A percentile compares a stretch with the other conserved stretches of the same genome.
Conservation (phyloP, 2,329 filamentous ascomycete genomes). For the Zymoseptoria crescenta region DNA sequence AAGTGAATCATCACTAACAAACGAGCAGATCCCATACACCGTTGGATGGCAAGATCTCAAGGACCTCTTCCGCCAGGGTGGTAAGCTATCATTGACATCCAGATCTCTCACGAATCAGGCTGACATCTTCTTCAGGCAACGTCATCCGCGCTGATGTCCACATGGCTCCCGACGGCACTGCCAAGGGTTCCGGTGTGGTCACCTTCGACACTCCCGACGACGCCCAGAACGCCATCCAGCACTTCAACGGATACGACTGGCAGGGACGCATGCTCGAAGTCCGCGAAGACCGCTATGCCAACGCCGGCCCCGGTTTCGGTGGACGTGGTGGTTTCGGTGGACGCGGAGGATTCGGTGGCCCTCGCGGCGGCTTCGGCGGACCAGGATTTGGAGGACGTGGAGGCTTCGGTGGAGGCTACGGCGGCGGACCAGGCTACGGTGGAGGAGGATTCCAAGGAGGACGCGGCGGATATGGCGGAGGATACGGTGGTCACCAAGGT, state of each 20-base stretch:
- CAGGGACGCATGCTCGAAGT: slow-evolving; percentile 90
- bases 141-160: slow-evolving; percentile 96
- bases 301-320: slow-evolving; percentile 38
- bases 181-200: slow-evolving; percentile 95
- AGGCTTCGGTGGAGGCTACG: slow-evolving; percentile 35
- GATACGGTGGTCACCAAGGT: slow-evolving; percentile 42
- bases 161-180: slow-evolving; percentile 78
- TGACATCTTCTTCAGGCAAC: slow-evolving; percentile 51
- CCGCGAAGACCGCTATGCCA: slow-evolving; percentile 89
- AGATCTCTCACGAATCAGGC: not conserved
- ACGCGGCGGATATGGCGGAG: slow-evolving; percentile 43
- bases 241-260: slow-evolving; percentile 99
- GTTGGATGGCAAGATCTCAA: slow-evolving; percentile 99
- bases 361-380: slow-evolving; percentile 34
- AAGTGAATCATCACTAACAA: slow-evolving; percentile 18
- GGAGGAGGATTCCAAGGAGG: slow-evolving; percentile 38
- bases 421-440: slow-evolving; percentile 55
- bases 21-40: slow-evolving; percentile 78
- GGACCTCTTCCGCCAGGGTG: slow-evolving; percentile 95
- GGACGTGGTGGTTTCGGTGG: slow-evolving; percentile 33
- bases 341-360: slow-evolving; percentile 34
- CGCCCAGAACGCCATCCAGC: slow-evolving; percentile 88
- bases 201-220: slow-evolving; percentile 93
- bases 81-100: slow-evolving; percentile 50
- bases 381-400: slow-evolving; percentile 27